Percentiles rank a stretch among this genome's conserved stretches.
Conservation (phyloP, 371 early-diverging fungal genomes). For the Sporodiniella umbellata region DNA sequence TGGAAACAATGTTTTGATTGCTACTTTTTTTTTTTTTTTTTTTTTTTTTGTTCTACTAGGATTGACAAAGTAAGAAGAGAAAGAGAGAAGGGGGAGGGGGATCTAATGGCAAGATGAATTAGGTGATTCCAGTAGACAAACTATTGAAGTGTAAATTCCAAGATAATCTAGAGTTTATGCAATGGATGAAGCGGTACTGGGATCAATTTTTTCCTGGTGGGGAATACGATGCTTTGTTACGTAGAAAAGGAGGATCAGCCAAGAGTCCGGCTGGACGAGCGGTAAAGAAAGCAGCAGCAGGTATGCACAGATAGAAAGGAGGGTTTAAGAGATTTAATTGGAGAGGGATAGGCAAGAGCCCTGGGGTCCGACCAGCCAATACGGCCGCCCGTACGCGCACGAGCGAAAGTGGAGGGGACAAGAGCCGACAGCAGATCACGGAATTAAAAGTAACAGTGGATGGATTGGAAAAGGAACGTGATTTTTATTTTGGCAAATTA, state of each 20-base stretch:
- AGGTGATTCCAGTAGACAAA: conserved; percentile 81
- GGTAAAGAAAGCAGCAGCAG: too few relatives aligned
- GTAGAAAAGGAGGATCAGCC: conserved; percentile 64
- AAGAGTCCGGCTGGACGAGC: conserved; percentile 31
- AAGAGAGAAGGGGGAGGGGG: too few relatives aligned
- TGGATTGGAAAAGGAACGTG: conserved; percentile 92
- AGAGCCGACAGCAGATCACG: conserved; percentile 68
- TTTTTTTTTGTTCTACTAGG: too few relatives aligned
- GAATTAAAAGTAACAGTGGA: conserved; percentile 82
- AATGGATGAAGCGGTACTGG: conserved; percentile 92
- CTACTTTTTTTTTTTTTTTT: neutral
- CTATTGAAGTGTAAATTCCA: conserved; percentile 92
- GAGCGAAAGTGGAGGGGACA: conserved; percentile 31
- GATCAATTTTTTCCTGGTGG: conserved; percentile 81
- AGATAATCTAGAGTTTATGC: conserved; percentile 95
- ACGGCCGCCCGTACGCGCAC: too few relatives aligned
- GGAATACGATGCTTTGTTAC: conserved; percentile 77
- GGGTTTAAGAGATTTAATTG: too few relatives aligned
- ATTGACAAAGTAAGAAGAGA: conserved; percentile 51
- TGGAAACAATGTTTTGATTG: too few relatives aligned
- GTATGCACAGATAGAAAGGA: too few relatives aligned
- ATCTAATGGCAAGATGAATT: too few relatives aligned
- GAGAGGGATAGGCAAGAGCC: too few relatives aligned
- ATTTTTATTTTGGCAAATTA: conserved; percentile 92
- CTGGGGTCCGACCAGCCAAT: too few relatives aligned